Evolutionary conservation across 2,329 filamentous ascomycete species (phyloP).

Genomic region (Ploettnerulaceae sp.): DNA sequence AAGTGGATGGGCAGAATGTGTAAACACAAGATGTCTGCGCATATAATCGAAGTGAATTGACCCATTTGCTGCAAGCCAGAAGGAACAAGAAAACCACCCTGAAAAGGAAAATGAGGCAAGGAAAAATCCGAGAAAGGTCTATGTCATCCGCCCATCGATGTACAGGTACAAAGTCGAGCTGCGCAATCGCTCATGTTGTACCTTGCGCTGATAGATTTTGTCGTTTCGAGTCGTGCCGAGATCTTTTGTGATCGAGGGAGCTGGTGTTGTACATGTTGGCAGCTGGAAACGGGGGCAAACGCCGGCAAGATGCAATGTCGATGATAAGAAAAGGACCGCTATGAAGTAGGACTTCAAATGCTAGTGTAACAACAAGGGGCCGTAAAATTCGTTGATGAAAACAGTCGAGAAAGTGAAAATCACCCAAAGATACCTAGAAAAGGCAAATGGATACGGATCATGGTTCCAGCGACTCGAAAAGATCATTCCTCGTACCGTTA

Average conservation of each 20-base stretch:
- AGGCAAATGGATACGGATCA: slow-evolving; percentile 18
- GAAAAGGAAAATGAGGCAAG: slow-evolving; percentile 19
- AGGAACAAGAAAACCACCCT: slow-evolving; percentile 19
- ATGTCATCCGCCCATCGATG: slow-evolving; percentile 24
- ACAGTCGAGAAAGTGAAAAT: slow-evolving; percentile 25
- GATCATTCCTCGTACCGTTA: slow-evolving; percentile 36
- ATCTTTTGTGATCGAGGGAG: slow-evolving; percentile 30
- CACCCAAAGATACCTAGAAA: slow-evolving; percentile 8
- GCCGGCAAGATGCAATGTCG: slow-evolving; percentile 29
- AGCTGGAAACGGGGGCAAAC: slow-evolving; percentile 24
- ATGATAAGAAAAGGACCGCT: slow-evolving; percentile 26
- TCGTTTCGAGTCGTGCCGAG: slow-evolving; percentile 27
- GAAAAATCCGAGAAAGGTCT: slow-evolving; percentile 23
- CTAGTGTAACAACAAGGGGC: slow-evolving; percentile 35
- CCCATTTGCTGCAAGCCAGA: slow-evolving; percentile 21
- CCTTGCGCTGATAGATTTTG: slow-evolving; percentile 31
- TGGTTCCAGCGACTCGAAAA: slow-evolving; percentile 28
- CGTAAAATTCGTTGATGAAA: slow-evolving; percentile 35
- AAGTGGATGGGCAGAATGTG: slow-evolving; percentile 22
- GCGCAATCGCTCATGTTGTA: slow-evolving; percentile 33
- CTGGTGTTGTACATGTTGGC: slow-evolving; percentile 34
- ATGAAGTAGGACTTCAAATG: slow-evolving; percentile 23
- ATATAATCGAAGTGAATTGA: slow-evolving; percentile 26
- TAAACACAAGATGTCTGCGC: slow-evolving; percentile 30
- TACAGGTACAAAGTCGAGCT: slow-evolving; percentile 35